These are phyloP conservation scores for Casuarina equisetifolia DNA, from an alignment of 306 rosid species.

Conservation along the genomic window DNA sequence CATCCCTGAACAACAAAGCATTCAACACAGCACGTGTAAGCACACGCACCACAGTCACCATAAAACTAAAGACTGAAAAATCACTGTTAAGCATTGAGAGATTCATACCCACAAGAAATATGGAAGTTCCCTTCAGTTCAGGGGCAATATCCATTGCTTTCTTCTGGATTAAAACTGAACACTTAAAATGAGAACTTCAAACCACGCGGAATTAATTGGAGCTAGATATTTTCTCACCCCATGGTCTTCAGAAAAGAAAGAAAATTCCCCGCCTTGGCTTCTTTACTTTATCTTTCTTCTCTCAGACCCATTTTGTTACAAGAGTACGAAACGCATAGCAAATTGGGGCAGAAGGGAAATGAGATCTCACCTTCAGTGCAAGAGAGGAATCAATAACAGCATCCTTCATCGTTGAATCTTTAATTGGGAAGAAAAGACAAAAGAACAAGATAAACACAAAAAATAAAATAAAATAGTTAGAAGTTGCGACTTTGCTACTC, in stretches of 20 bases:
- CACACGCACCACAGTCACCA: background rate
- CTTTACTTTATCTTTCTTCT: background rate
- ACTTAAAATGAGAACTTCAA: constrained; percentile 57
- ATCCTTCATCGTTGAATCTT: constrained; percentile 40
- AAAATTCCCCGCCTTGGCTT: background rate
- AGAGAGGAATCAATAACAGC: constrained; percentile 46
- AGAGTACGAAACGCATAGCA: background rate
- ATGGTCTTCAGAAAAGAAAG: background rate
- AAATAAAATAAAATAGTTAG: background rate
- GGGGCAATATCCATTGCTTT: constrained; percentile 70
- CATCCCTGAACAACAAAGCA: constrained; percentile 55
- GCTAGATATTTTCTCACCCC: background rate
- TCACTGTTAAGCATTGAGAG: constrained; percentile 4
- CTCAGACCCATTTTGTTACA: background rate
- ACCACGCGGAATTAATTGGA: constrained; percentile 8
- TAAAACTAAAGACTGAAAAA: constrained; percentile 14
- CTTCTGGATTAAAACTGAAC: constrained; percentile 65
- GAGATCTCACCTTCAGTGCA: constrained; percentile 60
- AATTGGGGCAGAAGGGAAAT: constrained; percentile 20
- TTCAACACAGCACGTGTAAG: background rate
- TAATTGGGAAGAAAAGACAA: background rate
- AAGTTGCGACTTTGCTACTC: background rate
- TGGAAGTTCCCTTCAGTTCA: constrained; percentile 80
- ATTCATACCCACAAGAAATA: constrained; percentile 83
- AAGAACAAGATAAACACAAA: background rate